Evolutionary conservation across 768 basidiomycete species (phyloP).

Genomic region (Tricholoma bakamatsutake): DNA sequence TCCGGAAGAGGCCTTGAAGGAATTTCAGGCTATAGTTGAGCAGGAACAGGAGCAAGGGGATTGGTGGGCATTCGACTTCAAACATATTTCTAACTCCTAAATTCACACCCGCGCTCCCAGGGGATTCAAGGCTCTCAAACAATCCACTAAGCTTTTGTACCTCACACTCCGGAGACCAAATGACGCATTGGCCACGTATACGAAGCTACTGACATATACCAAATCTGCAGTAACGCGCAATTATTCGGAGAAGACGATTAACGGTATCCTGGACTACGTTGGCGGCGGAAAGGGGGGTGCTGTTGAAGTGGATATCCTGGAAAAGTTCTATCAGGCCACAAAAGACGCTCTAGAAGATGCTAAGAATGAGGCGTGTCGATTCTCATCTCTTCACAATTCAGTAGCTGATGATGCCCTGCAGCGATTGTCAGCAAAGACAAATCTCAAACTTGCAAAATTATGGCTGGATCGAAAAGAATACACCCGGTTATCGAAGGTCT

Average conservation of each 20-base stretch:
- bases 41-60: conserved; percentile 92
- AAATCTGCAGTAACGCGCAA: conserved; percentile 94
- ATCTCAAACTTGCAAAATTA: conserved; percentile 92
- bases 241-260: conserved; percentile 98
- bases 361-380: conserved; percentile 79
- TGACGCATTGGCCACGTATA: conserved; percentile 85
- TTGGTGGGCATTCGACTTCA: conserved; percentile 50
- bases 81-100: neutral
- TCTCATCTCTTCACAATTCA: neutral
- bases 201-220: conserved; percentile 83
- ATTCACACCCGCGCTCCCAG: conserved; percentile 32
- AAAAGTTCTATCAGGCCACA: conserved; percentile 94
- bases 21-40: conserved; percentile 84
- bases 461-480: conserved; percentile 97
- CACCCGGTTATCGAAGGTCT: conserved; percentile 71
- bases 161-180: conserved; percentile 70
- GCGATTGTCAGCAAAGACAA: conserved; percentile 93
- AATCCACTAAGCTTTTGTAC: conserved; percentile 92
- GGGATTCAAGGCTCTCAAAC: conserved; percentile 99
- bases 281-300: conserved; percentile 80
- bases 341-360: conserved; percentile 86
- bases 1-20: conserved; percentile 86
- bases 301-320: conserved; percentile 80
- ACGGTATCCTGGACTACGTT: conserved; percentile 96
- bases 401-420: conserved; percentile 23